Evolutionary conservation across 805 yeast genomes (phyloP).

Genomic region (Candida takata): DNA sequence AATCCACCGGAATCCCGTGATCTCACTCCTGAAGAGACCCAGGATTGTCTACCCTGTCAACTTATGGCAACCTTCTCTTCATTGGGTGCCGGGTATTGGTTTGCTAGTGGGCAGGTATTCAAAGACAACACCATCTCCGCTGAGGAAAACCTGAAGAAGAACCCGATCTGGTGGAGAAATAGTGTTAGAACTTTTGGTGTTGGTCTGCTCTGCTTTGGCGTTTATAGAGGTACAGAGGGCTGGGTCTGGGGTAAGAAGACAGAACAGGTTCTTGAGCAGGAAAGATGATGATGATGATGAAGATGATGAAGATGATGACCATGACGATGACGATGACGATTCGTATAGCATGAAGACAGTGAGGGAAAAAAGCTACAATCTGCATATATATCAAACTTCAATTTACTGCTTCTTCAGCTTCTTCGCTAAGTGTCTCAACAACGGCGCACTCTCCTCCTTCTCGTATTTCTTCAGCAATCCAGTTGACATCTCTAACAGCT

Average conservation of each 20-base stretch:
- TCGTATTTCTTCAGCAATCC: conserved; percentile 27
- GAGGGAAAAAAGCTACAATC: not conserved
- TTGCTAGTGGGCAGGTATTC: conserved; percentile 51
- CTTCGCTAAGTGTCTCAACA: conserved; percentile 37
- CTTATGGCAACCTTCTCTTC: conserved; percentile 54
- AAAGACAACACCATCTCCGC: conserved; percentile 31
- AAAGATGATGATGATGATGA: too few relatives aligned
- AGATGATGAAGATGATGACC: conserved; percentile 1
- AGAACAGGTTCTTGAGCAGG: conserved; percentile 8
- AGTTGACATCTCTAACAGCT: conserved; percentile 41
- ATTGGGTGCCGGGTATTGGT: conserved; percentile 55
- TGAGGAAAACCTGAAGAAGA: conserved; percentile 28
- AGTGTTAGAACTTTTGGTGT: conserved; percentile 48
- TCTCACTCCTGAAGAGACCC: conserved; percentile 32
- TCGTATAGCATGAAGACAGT: too few relatives aligned
- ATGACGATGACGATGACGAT: not conserved
- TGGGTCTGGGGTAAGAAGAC: conserved; percentile 45
- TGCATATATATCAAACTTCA: not conserved
- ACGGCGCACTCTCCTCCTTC: conserved; percentile 26
- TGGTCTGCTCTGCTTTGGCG: conserved; percentile 48
- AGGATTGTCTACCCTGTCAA: conserved; percentile 65
- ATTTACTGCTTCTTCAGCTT: conserved; percentile 17
- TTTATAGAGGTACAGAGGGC: conserved; percentile 59
- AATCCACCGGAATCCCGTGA: conserved; percentile 23
- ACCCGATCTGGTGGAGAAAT: conserved; percentile 59